Evolutionary conservation across 345 rosid genomes (phyloP).

Genomic region (Euphorbia pulcherrima): DNA sequence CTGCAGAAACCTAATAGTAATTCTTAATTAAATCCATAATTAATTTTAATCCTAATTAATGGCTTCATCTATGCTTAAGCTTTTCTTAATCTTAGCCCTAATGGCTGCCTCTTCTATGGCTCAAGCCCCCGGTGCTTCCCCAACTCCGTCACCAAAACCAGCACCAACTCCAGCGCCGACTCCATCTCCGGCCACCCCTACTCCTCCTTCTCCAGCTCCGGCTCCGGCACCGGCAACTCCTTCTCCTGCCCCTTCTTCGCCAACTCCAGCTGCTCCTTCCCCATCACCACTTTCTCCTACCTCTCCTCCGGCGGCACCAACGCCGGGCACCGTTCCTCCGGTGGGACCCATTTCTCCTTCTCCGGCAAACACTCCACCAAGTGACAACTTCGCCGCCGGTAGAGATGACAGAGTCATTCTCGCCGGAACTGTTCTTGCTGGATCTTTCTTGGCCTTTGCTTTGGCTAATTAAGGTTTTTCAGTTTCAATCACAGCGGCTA

Average conservation of each 20-base stretch:
- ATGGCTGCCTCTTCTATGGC: conserved; percentile 64
- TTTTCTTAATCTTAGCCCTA: conserved; percentile 54
- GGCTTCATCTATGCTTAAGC: conserved; percentile 46
- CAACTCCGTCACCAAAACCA: conserved; percentile 32
- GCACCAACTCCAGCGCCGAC: conserved; percentile 41
- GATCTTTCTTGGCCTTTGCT: conserved; percentile 47
- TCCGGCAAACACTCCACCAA: conserved; percentile 10
- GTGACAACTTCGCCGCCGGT: conserved; percentile 38
- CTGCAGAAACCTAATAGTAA: no score
- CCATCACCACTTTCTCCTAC: conserved; percentile 26
- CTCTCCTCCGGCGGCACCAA: conserved; percentile 38
- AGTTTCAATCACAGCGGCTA: conserved; percentile 13
- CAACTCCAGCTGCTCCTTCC: neutral
- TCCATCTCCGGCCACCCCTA: conserved; percentile 27
- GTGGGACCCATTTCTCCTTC: conserved; percentile 11
- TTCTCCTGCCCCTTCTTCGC: conserved; percentile 19
- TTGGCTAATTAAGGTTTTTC: conserved; percentile 57
- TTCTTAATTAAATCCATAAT: neutral
- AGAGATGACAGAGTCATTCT: conserved; percentile 26
- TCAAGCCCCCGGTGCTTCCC: conserved; percentile 61
- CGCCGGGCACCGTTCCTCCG: conserved; percentile 25
- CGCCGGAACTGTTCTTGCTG: conserved; percentile 45
- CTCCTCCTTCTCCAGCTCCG: conserved; percentile 29
- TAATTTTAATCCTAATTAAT: conserved; percentile 24
- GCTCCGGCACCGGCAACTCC: conserved; percentile 26